Base-by-base conservation (phyloP, 2,329 filamentous ascomycete species). In the Ascochyta viciae-villosae region DNA sequence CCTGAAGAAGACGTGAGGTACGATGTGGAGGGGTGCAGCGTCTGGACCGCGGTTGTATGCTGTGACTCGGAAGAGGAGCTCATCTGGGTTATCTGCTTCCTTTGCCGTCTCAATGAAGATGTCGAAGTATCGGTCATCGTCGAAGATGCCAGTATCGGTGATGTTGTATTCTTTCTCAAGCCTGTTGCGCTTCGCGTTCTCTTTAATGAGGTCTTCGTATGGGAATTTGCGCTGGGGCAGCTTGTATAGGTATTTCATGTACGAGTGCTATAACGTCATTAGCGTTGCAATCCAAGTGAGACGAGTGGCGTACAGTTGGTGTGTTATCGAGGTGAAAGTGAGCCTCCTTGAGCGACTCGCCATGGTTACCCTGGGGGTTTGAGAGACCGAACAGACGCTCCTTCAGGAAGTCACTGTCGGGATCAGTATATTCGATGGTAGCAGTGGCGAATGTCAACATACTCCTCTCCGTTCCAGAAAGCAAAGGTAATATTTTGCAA, bases 211-310 rank as follows among this genome's bases (percentile, higher is more conserved):
- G 63, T 96, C 87, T 75, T 97, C 84, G 80, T 98, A 98, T 2
- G 94, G 95, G 70, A 98, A 98, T 61, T 89, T 87, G 68, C 85
- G 85, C 78, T 98, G 94, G 0, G 95, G 95, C 69, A 97, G 96
- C 78, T 98, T 98, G 85, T 98, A 98, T 65, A 98, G 88, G 72
- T 88, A 96, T 77, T 98, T 98, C 94, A 98, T 98, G 81, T 98
- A 98, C 26, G 94, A 96, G 78, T 97, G 93, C 90, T 93, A 74
- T 57, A 54, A 15, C 19, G 3, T 40, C 66, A 63, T 62, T 60
- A 65, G 58, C 8, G 40, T 41, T 16, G 57, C 82, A 78, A 26
- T 27, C 1, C 10, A 82, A 78, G n/a, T 35, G 5, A 40, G 24
- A 41, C 5, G 15, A 81, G 79, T 2, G 19, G 62, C 76, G 59